These are phyloP conservation scores for Phlyctochytrium planicorne DNA, from an alignment of 192 early-diverging fungal species.

Conservation along the genomic window DNA sequence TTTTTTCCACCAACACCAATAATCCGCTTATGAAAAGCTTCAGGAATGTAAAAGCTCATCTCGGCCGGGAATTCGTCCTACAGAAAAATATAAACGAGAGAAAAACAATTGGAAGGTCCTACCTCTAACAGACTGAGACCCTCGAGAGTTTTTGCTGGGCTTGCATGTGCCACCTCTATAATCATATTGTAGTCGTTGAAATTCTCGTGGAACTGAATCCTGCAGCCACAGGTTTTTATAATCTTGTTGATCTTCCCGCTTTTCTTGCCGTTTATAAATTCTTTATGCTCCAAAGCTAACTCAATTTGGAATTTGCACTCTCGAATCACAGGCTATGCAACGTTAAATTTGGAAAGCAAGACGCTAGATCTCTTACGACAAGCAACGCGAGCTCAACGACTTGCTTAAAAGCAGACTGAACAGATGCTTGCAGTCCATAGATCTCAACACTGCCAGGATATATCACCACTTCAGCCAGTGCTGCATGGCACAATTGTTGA, in stretches of 20 bases:
- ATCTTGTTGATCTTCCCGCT: conserved; percentile 88
- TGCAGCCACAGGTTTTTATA: conserved; percentile 68
- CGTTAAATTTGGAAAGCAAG: conserved; percentile 12
- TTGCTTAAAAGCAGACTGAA: conserved; percentile 58
- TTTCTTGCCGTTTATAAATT: conserved; percentile 88
- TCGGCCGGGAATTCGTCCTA: conserved; percentile 87
- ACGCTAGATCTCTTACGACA: too few relatives aligned
- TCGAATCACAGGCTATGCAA: conserved; percentile 43
- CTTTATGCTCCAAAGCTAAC: conserved; percentile 72
- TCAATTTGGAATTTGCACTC: conserved; percentile 77
- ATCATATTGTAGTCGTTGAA: conserved; percentile 79
- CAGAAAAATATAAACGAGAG: neutral
- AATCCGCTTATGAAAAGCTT: conserved; percentile 81
- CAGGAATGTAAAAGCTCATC: conserved; percentile 79
- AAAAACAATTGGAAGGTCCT: conserved; percentile 16
- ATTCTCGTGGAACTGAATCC: conserved; percentile 67
- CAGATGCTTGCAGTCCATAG: conserved; percentile 63
- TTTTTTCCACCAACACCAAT: conserved; percentile 87
- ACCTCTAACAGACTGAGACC: conserved; percentile 65
- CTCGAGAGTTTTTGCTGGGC: conserved; percentile 58
- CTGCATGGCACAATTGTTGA: conserved; percentile 42
- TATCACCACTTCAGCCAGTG: conserved; percentile 65
- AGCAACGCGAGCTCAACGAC: conserved; percentile 55
- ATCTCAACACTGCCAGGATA: conserved; percentile 62
- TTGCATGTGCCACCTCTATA: conserved; percentile 66